phyloP scores from a whole-genome alignment of 2,329 filamentous ascomycete genomes.

The Acrocalymma vagum region DNA sequence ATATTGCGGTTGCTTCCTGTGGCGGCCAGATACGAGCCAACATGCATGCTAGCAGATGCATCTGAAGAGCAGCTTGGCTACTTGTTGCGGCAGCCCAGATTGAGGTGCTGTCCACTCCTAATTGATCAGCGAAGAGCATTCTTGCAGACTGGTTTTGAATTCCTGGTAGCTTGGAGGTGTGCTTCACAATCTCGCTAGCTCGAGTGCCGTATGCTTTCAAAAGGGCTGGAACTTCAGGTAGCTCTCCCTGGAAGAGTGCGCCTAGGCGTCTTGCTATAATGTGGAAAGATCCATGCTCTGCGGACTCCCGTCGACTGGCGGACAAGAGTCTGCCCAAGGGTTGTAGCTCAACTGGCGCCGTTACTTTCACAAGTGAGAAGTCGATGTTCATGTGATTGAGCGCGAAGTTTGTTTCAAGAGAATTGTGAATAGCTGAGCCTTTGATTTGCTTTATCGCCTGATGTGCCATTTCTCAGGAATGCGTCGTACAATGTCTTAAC shows the following conservation, averaged over 20 bases:
- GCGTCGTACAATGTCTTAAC: too few relatives aligned
- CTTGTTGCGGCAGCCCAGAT: conserved; percentile 38
- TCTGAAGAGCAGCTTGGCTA: conserved; percentile 28
- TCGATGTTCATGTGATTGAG: conserved; percentile 26
- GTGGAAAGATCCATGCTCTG: conserved; percentile 17
- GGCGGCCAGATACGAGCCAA: conserved; percentile 40
- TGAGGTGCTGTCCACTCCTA: conserved; percentile 20
- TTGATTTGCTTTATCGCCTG: too few relatives aligned
- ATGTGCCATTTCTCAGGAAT: too few relatives aligned
- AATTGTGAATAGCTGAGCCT: too few relatives aligned
- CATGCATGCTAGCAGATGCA: conserved; percentile 51
- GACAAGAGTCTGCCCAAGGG: conserved; percentile 10
- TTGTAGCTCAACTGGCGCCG: conserved; percentile 16
- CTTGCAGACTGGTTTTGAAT: not conserved
- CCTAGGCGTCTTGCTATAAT: conserved; percentile 16
- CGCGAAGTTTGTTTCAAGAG: too few relatives aligned
- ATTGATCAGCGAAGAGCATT: conserved; percentile 12
- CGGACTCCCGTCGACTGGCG: conserved; percentile 1
- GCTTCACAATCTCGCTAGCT: conserved; percentile 15
- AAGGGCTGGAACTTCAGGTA: conserved; percentile 14
- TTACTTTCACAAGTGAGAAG: conserved; percentile 22
- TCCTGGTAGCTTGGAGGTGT: not conserved
- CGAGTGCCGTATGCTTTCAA: conserved; percentile 16
- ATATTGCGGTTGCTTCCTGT: conserved; percentile 42
- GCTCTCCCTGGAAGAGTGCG: conserved; percentile 13